Percentiles rank a stretch among this genome's conserved stretches.
These are phyloP conservation scores for Plectosphaerella cucumerina DNA, from an alignment of 2,329 filamentous ascomycete genomes.

Conservation along the genomic window DNA sequence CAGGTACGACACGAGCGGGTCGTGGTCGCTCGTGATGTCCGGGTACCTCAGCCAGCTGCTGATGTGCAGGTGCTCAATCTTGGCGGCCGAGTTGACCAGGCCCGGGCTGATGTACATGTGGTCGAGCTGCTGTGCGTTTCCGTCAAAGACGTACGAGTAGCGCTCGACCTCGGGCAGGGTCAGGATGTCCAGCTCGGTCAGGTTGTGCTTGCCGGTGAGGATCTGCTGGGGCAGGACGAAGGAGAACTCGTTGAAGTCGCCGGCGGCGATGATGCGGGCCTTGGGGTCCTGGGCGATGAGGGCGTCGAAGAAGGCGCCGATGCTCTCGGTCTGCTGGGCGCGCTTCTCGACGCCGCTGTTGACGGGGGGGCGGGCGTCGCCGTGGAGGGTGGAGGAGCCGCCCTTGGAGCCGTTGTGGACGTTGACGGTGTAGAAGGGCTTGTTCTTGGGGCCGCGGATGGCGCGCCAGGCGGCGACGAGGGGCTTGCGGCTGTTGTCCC, in stretches of 20 bases:
- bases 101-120: slow-evolving; percentile 63
- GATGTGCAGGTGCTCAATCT: slow-evolving; percentile 65
- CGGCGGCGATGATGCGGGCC: slow-evolving; percentile 56
- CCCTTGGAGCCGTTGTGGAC: slow-evolving; percentile 66
- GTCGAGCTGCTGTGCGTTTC: slow-evolving; percentile 66
- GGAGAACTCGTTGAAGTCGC: slow-evolving; percentile 71
- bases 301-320: slow-evolving; percentile 52
- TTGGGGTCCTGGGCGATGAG: slow-evolving; percentile 53
- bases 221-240: slow-evolving; percentile 55
- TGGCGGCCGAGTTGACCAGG: slow-evolving; percentile 34
- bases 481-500: slow-evolving; percentile 60
- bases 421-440: slow-evolving; percentile 65
- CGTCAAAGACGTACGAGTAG: slow-evolving; percentile 68
- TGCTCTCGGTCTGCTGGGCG: slow-evolving; percentile 51
- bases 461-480: slow-evolving; percentile 63
- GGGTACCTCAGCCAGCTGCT: slow-evolving; percentile 62
- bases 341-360: slow-evolving; percentile 60
- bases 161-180: slow-evolving; percentile 50
- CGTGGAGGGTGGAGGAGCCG: slow-evolving; percentile 59
- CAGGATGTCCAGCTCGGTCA: slow-evolving; percentile 59
- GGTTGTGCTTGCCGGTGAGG: slow-evolving; percentile 48
- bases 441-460: slow-evolving; percentile 42
- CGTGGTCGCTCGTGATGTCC: slow-evolving; percentile 62
- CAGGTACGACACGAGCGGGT: slow-evolving; percentile 61
- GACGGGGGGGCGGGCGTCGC: slow-evolving; percentile 61